Evolutionary conservation across 2,329 filamentous ascomycete species (phyloP).

Genomic region (Diplodia corticola): DNA sequence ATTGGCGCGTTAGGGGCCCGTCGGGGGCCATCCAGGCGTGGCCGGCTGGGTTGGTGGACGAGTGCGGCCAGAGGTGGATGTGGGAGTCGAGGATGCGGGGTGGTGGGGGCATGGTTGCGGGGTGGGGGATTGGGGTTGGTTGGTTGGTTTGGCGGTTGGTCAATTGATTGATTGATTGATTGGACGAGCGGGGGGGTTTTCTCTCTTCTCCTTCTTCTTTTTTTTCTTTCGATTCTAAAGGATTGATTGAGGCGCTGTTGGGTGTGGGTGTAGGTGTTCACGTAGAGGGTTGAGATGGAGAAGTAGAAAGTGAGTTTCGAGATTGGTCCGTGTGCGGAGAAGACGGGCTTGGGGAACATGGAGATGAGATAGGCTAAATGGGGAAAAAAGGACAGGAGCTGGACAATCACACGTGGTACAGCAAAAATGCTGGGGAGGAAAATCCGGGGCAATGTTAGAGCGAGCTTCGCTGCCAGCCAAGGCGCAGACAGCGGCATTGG

Average conservation of each 20-base stretch:
- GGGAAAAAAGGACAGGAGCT: background rate
- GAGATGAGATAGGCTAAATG: conserved; percentile 2
- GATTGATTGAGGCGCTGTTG: background rate
- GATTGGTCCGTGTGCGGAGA: background rate
- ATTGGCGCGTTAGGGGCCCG: conserved; percentile 62
- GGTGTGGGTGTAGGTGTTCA: background rate
- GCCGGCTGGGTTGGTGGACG: conserved; percentile 59
- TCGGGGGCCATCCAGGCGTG: conserved; percentile 69
- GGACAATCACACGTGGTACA: background rate
- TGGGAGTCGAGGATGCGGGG: conserved; percentile 74
- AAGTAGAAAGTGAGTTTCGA: background rate
- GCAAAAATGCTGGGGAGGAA: background rate
- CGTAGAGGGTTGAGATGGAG: background rate
- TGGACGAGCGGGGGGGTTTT: too few species aligned
- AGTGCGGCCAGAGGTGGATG: conserved; percentile 79
- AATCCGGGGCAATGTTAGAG: background rate
- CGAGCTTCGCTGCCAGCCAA: background rate
- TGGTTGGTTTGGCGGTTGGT: background rate
- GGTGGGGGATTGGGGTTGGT: too few species aligned
- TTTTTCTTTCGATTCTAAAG: background rate
- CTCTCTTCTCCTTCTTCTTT: too few species aligned
- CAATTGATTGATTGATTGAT: too few species aligned
- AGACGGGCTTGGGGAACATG: background rate
- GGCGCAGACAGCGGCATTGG: background rate
- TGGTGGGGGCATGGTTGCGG: conserved; percentile 9